Percentiles rank a stretch among this genome's conserved stretches.
phyloP scores from a whole-genome alignment of 1,139 yeast genomes.

The Candida sp. region DNA sequence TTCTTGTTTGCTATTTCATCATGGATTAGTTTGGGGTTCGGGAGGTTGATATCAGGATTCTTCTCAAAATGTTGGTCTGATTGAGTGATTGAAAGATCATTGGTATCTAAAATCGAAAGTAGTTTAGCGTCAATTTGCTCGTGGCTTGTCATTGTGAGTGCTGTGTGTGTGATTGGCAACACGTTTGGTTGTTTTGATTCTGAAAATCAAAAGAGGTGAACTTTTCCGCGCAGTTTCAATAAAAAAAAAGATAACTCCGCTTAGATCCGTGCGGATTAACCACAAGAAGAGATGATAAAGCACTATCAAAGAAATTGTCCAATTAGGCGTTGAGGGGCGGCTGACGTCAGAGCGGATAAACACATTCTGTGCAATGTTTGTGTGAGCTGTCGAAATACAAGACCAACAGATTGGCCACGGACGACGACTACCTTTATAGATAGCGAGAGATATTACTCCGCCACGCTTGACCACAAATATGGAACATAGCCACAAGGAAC shows the following conservation, averaged over 20 bases:
- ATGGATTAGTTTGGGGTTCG: conserved; percentile 25
- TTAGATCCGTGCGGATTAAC: too few species aligned
- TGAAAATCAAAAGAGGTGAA: too few species aligned
- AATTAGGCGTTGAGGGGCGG: conserved; percentile 93
- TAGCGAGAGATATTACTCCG: too few species aligned
- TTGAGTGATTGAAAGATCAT: background rate
- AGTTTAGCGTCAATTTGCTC: background rate
- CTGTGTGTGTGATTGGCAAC: background rate
- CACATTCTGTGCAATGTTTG: conserved; percentile 79
- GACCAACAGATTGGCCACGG: conserved; percentile 37
- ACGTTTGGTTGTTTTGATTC: background rate
- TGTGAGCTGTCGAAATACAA: conserved; percentile 55
- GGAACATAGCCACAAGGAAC: too few species aligned
- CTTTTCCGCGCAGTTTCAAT: too few species aligned
- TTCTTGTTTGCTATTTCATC: conserved; percentile 34
- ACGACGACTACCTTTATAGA: too few species aligned
- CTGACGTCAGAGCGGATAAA: conserved; percentile 89
- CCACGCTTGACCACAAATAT: too few species aligned
- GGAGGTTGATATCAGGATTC: conserved; percentile 12
- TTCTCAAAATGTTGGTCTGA: conserved; percentile 6
- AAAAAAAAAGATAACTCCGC: too few species aligned
- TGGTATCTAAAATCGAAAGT: background rate
- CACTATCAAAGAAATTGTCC: conserved; percentile 60
- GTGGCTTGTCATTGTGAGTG: background rate
- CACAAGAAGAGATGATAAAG: too few species aligned